Evolutionary conservation across 768 basidiomycete species (phyloP), one percentile per base, ranked within the genome.

Genomic region (Mycena alexandri): DNA sequence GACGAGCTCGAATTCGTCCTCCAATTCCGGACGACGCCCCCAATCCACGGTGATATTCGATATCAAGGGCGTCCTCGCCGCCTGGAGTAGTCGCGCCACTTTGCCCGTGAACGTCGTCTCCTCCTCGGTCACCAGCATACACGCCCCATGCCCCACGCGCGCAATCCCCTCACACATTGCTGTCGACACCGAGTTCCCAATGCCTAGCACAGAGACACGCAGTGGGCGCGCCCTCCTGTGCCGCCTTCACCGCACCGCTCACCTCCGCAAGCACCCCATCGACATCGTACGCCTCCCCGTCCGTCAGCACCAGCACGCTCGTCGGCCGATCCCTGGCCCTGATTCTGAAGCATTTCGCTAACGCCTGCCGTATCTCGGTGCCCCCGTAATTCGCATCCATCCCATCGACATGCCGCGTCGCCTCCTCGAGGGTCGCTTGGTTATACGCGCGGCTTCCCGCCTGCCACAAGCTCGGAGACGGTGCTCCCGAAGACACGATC

Each of bases 201-300:
- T 82, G 1, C 85, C 85, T 0, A 86, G 78, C 9, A 81, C 77
- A 48, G 85, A 86, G 6, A 85, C 72, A 2, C 85, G 82, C 6
- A 82, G 33, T 13, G 73, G 72, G n/a, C 0, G 78, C 77, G 0
- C 71, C 44, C 1, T 66, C 43, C 9, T 72, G 58, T 13, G 79
- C 71, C 16, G 36, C 58, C 6, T 3, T 62, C 11, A 82, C 70
- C 12, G 77, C 79, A 1, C 53, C 47, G 4, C 71, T 19, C 25
- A 67, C 61, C 12, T 51, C 62, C 11, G 44, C 38, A 7, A 63
- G 47, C 13, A 76, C 53, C 0, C 63, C 41, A 9, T 75, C 56
- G 0, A 34, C 1, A 14, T 69, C 67, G 59, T 67, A 71, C 19
- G 70, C 74, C 24, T 77, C 69, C 17, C 85, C 86, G 44, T 85